A percentile compares a stretch with the other conserved stretches of the same genome.
phyloP scores from a whole-genome alignment of 139 green algal species.

The Gonium pectorale region DNA sequence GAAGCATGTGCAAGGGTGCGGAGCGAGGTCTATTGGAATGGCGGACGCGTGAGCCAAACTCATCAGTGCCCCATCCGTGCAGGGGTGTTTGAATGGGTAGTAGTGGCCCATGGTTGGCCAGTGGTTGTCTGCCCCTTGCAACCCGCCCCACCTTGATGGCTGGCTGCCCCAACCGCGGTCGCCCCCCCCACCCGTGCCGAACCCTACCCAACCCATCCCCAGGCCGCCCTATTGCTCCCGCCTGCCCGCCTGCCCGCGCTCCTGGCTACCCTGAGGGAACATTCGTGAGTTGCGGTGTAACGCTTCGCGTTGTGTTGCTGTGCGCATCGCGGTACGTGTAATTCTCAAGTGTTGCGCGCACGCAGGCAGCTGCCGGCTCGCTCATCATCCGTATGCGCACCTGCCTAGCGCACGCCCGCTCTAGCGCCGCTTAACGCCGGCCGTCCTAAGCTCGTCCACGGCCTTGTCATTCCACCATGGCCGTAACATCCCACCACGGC shows the following conservation, averaged over 20 bases:
- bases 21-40: neutral
- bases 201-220: neutral
- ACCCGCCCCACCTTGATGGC: too few species aligned
- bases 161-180: neutral
- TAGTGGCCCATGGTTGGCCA: too few species aligned
- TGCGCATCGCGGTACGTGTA: too few species aligned
- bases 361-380: neutral
- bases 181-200: neutral
- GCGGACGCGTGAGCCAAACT: neutral
- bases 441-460: neutral
- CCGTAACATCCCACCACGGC: too few species aligned
- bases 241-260: neutral
- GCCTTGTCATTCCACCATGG: neutral
- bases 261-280: neutral
- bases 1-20: too few species aligned
- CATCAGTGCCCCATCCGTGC: neutral
- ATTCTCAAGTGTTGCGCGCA: too few species aligned
- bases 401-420: neutral
- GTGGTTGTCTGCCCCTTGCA: too few species aligned
- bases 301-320: too few species aligned
- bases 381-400: neutral
- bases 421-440: neutral
- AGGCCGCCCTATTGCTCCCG: neutral
- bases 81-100: neutral
- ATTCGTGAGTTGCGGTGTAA: slow-evolving; percentile 6